Evolutionary conservation across 1,284 basidiomycete genomes (phyloP).

Genomic region (Moesziomyces parantarcticus): DNA sequence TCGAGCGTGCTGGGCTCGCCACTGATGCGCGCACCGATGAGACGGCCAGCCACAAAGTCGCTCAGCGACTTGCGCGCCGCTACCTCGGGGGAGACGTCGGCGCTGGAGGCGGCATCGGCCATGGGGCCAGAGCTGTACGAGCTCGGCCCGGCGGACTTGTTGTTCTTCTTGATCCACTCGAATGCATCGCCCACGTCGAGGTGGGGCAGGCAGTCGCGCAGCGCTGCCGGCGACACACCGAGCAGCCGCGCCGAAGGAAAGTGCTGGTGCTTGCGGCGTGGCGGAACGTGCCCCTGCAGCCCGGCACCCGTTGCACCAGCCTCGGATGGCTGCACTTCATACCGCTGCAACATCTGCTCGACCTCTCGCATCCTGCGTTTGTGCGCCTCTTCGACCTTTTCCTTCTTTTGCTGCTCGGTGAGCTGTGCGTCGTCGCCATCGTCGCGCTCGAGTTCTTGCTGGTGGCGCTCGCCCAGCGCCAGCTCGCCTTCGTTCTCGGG

Average conservation of each 20-base stretch:
- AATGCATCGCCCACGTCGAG: constrained; percentile 87
- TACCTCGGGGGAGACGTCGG: constrained; percentile 11
- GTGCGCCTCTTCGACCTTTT: constrained; percentile 30
- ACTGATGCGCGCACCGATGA: constrained; percentile 40
- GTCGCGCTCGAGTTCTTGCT: constrained; percentile 29
- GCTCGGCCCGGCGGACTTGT: constrained; percentile 66
- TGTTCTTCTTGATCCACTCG: constrained; percentile 72
- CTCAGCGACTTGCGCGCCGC: constrained; percentile 45
- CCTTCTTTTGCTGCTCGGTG: constrained; percentile 34
- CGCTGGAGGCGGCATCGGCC: constrained; percentile 22
- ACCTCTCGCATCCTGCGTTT: constrained; percentile 57
- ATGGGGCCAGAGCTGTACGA: constrained; percentile 63
- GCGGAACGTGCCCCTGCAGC: constrained; percentile 38
- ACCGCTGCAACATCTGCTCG: constrained; percentile 52
- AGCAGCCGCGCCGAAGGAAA: constrained; percentile 72
- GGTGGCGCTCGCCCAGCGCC: constrained; percentile 43
- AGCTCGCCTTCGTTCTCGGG: constrained; percentile 43
- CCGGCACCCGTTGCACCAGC: constrained; percentile 6
- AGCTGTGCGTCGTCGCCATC: constrained; percentile 26
- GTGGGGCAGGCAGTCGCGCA: constrained; percentile 82
- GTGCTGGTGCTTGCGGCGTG: constrained; percentile 38
- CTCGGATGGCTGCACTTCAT: constrained; percentile 48
- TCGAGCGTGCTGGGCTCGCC: constrained; percentile 17
- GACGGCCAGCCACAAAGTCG: constrained; percentile 48
- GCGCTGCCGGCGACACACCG: constrained; percentile 74